Evolutionary conservation across 2,329 filamentous ascomycete genomes (phyloP).

Genomic region (Cercospora sp.): DNA sequence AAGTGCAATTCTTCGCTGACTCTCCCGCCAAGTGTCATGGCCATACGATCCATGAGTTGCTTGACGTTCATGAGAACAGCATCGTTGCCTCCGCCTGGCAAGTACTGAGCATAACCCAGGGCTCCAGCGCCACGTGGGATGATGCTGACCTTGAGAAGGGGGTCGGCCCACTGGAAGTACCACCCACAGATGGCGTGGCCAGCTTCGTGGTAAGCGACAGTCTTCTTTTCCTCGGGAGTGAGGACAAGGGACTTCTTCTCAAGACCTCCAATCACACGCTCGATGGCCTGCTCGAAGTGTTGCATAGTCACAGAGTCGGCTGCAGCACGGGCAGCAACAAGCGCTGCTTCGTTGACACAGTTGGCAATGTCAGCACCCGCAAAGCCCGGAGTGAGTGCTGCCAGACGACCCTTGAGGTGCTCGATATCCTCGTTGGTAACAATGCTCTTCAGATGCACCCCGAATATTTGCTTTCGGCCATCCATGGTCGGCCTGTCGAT

Average conservation of each 20-base stretch:
- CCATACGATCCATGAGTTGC: slow-evolving; percentile 99
- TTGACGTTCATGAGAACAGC: slow-evolving; percentile 94
- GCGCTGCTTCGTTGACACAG: slow-evolving; percentile 93
- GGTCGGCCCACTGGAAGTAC: slow-evolving; percentile 96
- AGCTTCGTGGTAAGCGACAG: slow-evolving; percentile 96
- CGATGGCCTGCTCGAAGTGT: slow-evolving; percentile 96
- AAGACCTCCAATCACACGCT: slow-evolving; percentile 91
- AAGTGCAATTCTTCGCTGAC: slow-evolving; percentile 97
- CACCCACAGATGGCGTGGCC: slow-evolving; percentile 98
- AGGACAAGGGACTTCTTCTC: slow-evolving; percentile 97
- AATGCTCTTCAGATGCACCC: slow-evolving; percentile 91
- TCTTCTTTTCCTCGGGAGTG: slow-evolving; percentile 88
- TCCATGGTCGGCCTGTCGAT: slow-evolving; percentile 97
- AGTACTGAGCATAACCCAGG: slow-evolving; percentile 93
- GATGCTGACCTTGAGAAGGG: slow-evolving; percentile 96
- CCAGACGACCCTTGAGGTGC: slow-evolving; percentile 80
- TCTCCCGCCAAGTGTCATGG: slow-evolving; percentile 95
- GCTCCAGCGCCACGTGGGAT: slow-evolving; percentile 94
- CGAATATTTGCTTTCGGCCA: slow-evolving; percentile 92
- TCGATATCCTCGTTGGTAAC: slow-evolving; percentile 89
- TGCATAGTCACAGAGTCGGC: slow-evolving; percentile 79
- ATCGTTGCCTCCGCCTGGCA: slow-evolving; percentile 86
- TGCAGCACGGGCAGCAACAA: slow-evolving; percentile 84
- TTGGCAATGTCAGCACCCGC: slow-evolving; percentile 98
- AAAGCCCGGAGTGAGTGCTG: slow-evolving; percentile 92